Conservation (phyloP, 257 asterid genomes). For the Solanum pennellii region DNA sequence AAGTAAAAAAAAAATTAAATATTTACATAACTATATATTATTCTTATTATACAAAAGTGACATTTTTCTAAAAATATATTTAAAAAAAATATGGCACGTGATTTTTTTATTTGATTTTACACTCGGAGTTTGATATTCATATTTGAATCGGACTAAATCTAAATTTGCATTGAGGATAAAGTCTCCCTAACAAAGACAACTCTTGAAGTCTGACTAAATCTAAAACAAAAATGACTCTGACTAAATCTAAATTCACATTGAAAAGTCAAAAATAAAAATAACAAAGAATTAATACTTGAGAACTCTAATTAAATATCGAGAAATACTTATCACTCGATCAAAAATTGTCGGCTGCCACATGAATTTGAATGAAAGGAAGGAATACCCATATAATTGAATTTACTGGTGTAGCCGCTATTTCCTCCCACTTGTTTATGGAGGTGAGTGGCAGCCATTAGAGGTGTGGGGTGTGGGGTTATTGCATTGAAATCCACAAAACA, state of each 20-base stretch:
- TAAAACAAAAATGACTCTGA: too few relatives aligned
- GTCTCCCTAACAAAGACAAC: rapidly evolving
- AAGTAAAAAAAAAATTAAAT: not conserved
- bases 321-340: rapidly evolving
- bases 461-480: not conserved
- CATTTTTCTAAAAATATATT: too few relatives aligned
- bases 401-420: conserved; percentile 7
- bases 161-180: too few relatives aligned
- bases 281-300: rapidly evolving
- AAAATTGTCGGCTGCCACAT: not conserved
- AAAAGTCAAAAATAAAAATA: rapidly evolving
- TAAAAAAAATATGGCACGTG: not conserved
- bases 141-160: too few relatives aligned
- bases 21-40: not conserved
- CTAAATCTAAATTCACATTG: rapidly evolving
- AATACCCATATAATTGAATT: not conserved
- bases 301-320: rapidly evolving
- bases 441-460: not conserved
- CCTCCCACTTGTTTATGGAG: conserved; percentile 1
- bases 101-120: too few relatives aligned
- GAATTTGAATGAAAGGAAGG: not conserved
- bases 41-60: too few relatives aligned
- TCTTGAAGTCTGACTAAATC: not conserved
- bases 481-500: not conserved
- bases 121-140: rapidly evolving